These are phyloP conservation scores for Plantago ovata DNA, from an alignment of 257 asterid species.

Conservation along the genomic window DNA sequence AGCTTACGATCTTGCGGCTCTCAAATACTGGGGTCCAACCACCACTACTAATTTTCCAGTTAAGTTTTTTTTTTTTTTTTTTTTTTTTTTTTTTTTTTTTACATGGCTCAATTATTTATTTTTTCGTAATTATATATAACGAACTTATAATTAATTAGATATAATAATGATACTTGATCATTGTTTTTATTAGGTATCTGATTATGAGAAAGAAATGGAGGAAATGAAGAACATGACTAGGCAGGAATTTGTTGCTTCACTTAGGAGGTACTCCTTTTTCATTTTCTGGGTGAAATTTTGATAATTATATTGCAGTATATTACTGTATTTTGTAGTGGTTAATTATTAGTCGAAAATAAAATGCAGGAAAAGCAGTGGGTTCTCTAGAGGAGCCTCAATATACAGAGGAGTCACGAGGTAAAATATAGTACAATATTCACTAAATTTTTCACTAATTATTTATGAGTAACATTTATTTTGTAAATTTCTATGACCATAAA, in stretches of 20 bases:
- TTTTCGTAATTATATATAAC: background rate
- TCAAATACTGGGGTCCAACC: conserved; percentile 88
- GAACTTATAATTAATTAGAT: background rate
- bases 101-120: too few relatives aligned
- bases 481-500: too few relatives aligned
- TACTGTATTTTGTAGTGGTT: background rate
- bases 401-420: conserved; percentile 97
- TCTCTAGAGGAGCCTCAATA: conserved; percentile 87
- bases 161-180: too few relatives aligned
- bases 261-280: conserved; percentile 51
- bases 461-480: too few relatives aligned
- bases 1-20: conserved; percentile 93
- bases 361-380: conserved; percentile 88
- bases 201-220: conserved; percentile 70
- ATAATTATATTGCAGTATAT: background rate
- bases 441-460: background rate
- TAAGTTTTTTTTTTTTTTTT: background rate
- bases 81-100: too few relatives aligned
- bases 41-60: conserved; percentile 89
- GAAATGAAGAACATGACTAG: conserved; percentile 91
- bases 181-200: conserved; percentile 40
- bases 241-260: conserved; percentile 94
- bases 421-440: too few relatives aligned
- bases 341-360: background rate
- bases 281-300: background rate